Base-by-base conservation (phyloP, 495 filamentous ascomycete genomes). In the Annulohypoxylon nitens region DNA sequence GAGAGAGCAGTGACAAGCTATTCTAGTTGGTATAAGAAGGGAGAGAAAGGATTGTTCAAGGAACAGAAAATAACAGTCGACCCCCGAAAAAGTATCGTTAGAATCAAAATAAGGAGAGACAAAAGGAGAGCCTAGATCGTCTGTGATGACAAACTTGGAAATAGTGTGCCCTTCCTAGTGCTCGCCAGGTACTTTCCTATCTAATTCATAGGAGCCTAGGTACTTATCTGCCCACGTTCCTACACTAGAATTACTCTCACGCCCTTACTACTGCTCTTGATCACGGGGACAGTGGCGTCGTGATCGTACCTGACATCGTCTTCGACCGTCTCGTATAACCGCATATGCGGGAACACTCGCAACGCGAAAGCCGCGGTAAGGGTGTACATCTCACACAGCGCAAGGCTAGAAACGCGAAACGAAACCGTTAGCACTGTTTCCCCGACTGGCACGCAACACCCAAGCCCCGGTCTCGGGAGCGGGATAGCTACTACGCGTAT, bases 341-440 rank as follows among this genome's bases (percentile, higher is more conserved):
- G 67, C 75, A 79, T 79, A 20, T 65, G 69, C 54, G 75, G 75
- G 30, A 78, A 62, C 6, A 75, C 73, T 9, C 73, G 66, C 12
- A 77, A 36, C 16, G 58, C 58, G 12, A 77, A 41, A 5, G 70
- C 72, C 10, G 78, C 69, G 1, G 80, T 20, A 2, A 60, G 58
- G 36, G 79, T 57, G 33, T 79, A 63, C 61, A 81, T 25, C 65
- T 80, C 79, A 34, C 80, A 80, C 34, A 77, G 65, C 4, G 78
- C 81, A n/a, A 83, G 76, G 23, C 76, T 78, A 64, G 0, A 14
- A 12, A 5, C 53, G 39, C 23, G 36, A 1, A 33, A 25, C 33
- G 30, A 9, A 33, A 10, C 4, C 33, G 20, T 71, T 61, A 71
- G 68, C 20, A 41, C 1, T 18, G 4, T 14, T n/a, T 3, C 11